phyloP scores from a whole-genome alignment of 2,329 filamentous ascomycete genomes.

The Hypoxylon rubiginosum region DNA sequence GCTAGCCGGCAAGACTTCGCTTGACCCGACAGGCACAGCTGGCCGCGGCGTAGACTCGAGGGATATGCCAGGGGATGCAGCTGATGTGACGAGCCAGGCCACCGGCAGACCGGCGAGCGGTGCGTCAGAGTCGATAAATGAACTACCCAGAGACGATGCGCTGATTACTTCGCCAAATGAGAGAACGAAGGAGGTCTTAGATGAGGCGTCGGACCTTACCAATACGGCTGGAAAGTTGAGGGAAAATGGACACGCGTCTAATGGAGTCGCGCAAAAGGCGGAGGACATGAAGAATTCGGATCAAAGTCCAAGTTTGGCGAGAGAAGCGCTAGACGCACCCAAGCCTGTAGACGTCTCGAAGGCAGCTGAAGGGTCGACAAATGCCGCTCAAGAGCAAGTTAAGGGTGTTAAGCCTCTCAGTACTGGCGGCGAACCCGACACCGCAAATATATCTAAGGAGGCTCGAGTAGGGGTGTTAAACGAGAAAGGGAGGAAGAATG shows the following conservation, averaged over 20 bases:
- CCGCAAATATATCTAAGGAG: slow-evolving; percentile 39
- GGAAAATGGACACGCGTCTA: background rate
- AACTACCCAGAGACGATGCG: slow-evolving; percentile 42
- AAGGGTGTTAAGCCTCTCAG: slow-evolving; percentile 27
- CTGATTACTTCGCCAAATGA: slow-evolving; percentile 35
- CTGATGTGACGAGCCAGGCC: background rate
- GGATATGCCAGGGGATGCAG: slow-evolving; percentile 6
- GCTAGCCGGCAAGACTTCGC: slow-evolving; percentile 34
- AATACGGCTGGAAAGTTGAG: background rate
- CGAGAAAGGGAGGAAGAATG: background rate
- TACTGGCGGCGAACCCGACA: slow-evolving; percentile 41
- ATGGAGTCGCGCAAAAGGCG: background rate
- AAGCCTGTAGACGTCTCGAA: slow-evolving; percentile 41
- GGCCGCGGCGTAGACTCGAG: slow-evolving; percentile 21
- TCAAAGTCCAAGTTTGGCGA: background rate
- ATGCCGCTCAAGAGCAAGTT: slow-evolving; percentile 11
- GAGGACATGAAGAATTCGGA: background rate
- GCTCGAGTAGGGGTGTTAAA: slow-evolving; percentile 32
- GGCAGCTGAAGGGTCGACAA: slow-evolving; percentile 37
- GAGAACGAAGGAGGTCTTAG: slow-evolving; percentile 28
- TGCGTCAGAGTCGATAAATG: slow-evolving; percentile 19
- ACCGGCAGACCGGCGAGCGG: background rate
- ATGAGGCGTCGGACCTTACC: slow-evolving; percentile 1
- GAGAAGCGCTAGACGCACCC: slow-evolving; percentile 9
- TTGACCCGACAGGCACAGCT: slow-evolving; percentile 19